Conservation (phyloP, 192 early-diverging fungal species). For the Paraglomus brasilianum region DNA sequence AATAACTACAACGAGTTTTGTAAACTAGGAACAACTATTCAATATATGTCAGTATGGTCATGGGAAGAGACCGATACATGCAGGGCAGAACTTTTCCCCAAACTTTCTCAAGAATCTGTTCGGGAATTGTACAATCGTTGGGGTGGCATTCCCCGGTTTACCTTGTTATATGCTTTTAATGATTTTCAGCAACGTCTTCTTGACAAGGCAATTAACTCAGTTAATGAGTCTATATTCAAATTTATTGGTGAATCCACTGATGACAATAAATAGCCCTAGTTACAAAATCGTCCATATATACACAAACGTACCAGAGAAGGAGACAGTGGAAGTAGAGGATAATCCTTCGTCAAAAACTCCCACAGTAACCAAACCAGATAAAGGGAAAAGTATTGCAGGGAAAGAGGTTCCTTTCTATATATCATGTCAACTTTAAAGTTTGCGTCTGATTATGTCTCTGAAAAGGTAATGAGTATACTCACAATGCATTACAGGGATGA, state of each 20-base stretch:
- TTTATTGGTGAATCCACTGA: neutral
- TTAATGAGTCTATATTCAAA: neutral
- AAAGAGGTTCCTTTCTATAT: constrained; percentile 8
- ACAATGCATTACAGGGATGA: no score
- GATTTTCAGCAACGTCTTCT: neutral
- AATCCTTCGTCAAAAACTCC: neutral
- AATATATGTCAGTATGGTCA: constrained; percentile 4
- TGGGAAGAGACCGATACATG: neutral
- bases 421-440: constrained; percentile 15
- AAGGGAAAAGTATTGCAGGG: neutral
- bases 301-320: neutral
- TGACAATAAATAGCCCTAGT: neutral
- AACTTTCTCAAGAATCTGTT: neutral
- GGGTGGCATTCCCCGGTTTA: neutral
- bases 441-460: constrained; percentile 4
- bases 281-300: neutral
- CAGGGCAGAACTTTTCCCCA: neutral
- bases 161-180: neutral
- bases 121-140: neutral
- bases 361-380: neutral
- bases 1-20: neutral
- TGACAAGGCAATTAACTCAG: neutral
- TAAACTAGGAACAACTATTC: neutral
- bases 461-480: neutral
- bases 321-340: neutral